Percentiles rank a stretch among this genome's conserved stretches.
phyloP scores from a whole-genome alignment of 192 early-diverging fungal genomes.

The Coemansia sp. region DNA sequence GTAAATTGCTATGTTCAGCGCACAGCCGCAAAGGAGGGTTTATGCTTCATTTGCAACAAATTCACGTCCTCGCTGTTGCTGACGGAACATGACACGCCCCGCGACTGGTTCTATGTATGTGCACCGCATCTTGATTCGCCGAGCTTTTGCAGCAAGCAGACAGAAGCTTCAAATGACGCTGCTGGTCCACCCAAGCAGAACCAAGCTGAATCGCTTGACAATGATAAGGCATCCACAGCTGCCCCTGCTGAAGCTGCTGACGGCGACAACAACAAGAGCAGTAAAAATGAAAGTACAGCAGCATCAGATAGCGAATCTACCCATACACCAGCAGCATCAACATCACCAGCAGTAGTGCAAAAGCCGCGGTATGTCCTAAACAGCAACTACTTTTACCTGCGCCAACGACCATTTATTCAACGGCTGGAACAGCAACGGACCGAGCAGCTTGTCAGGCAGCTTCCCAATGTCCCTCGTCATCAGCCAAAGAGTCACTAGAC shows the following conservation, averaged over 20 bases:
- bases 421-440: slow-evolving; percentile 25
- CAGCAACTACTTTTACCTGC: slow-evolving; percentile 27
- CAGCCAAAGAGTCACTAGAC: not conserved
- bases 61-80: slow-evolving; percentile 19
- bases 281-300: too few species aligned
- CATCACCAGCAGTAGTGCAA: not conserved
- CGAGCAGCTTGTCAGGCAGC: slow-evolving; percentile 12
- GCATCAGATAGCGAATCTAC: too few species aligned
- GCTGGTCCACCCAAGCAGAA: too few species aligned
- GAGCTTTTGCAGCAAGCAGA: slow-evolving; percentile 18
- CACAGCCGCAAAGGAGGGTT: slow-evolving; percentile 20
- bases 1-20: slow-evolving; percentile 27
- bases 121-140: slow-evolving; percentile 1
- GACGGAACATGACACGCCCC: slow-evolving; percentile 11
- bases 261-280: too few species aligned
- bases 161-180: not conserved
- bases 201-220: too few species aligned
- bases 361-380: slow-evolving; percentile 17
- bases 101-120: slow-evolving; percentile 47
- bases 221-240: too few species aligned
- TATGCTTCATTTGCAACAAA: slow-evolving; percentile 28
- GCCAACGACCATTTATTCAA: slow-evolving; percentile 29
- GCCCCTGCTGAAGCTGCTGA: too few species aligned
- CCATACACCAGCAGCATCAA: not conserved
- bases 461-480: slow-evolving; percentile 17